Evolutionary conservation across 1,284 basidiomycete species (phyloP), one percentile per base, ranked within the genome.

Genomic region (Hemileia vastatrix): DNA sequence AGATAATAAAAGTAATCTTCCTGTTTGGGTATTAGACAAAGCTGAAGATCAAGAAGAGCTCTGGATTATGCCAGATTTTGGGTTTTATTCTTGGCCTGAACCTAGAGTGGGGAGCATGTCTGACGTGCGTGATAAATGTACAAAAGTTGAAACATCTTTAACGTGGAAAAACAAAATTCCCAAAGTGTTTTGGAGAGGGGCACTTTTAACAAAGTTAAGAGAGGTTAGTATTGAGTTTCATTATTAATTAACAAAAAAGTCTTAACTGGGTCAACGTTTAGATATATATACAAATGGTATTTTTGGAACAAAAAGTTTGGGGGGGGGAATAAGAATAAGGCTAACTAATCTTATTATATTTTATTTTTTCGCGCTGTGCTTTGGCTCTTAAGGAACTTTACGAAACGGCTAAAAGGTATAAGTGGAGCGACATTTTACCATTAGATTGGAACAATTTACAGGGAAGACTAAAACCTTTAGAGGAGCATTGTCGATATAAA

Each of bases 401-500:
- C 6, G 58, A 61, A 24, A 43, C 54, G n/a, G 36, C 58, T 19
- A 61, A 61, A 19, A 51, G 58, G 9, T 18, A 54, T 40, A 15
- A 48, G 2, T 61, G 58, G 58, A 54, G 44, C 24, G 58, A 61
- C 18, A 61, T 61, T 27, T 5, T 18, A 31, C 58, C 58, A 4
- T 19, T 61, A 13, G 51, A 45, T 4, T 61, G 58, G 58, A 50
- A 61, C 23, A 53, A 61, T 40, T 33, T 54, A 51, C 47, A 54
- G 8, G 58, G 58, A 23, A 31, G 40, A 19, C 52, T 75, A 15
- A 72, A 68, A 56, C 67, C 67, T 8, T 70, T 71, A 19, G 72
- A 72, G 9, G 71, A 77, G 52, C 76, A 77, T 54, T 78, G 77
- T 63, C 66, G 71, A 21, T 77, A 75, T 64, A 70, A 69, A 55